phyloP scores from a whole-genome alignment of 2,329 filamentous ascomycete genomes.

The Didymella exigua region DNA sequence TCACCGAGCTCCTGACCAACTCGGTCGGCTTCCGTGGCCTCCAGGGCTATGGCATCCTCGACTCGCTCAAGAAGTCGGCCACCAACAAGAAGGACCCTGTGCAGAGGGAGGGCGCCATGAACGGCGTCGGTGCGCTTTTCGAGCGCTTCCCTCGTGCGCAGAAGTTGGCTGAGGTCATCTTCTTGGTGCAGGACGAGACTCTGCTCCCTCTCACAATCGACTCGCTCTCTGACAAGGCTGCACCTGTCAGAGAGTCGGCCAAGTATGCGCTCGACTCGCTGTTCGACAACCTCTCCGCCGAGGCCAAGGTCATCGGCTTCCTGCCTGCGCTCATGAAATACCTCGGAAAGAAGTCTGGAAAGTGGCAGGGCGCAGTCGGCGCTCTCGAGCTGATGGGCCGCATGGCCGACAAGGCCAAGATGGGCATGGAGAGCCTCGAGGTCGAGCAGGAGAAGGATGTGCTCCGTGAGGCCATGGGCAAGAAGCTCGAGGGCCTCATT shows the following conservation, averaged over 20 bases:
- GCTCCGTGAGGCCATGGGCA: constrained; percentile 87
- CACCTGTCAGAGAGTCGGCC: constrained; percentile 86
- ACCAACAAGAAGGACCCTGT: constrained; percentile 91
- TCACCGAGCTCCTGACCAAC: constrained; percentile 68
- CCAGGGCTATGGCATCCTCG: constrained; percentile 65
- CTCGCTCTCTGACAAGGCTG: constrained; percentile 84
- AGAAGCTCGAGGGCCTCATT: constrained; percentile 82
- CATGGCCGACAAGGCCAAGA: constrained; percentile 94
- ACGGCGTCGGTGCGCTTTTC: constrained; percentile 89
- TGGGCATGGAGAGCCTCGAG: constrained; percentile 81
- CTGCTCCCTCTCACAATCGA: constrained; percentile 78
- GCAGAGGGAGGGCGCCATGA: constrained; percentile 88
- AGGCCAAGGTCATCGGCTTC: constrained; percentile 82
- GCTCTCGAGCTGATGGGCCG: constrained; percentile 83
- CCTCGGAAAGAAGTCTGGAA: constrained; percentile 81
- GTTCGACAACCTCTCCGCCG: constrained; percentile 77
- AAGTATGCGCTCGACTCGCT: constrained; percentile 93
- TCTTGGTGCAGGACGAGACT: constrained; percentile 80
- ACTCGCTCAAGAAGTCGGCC: constrained; percentile 75
- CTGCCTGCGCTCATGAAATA: constrained; percentile 78
- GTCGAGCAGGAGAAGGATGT: constrained; percentile 87
- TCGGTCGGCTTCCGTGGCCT: constrained; percentile 69
- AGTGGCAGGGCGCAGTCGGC: constrained; percentile 96
- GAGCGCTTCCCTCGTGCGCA: constrained; percentile 83
- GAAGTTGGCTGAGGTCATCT: constrained; percentile 77